These are phyloP conservation scores for Teunomyces funiuensis DNA, from an alignment of 805 yeast species.

Conservation along the genomic window DNA sequence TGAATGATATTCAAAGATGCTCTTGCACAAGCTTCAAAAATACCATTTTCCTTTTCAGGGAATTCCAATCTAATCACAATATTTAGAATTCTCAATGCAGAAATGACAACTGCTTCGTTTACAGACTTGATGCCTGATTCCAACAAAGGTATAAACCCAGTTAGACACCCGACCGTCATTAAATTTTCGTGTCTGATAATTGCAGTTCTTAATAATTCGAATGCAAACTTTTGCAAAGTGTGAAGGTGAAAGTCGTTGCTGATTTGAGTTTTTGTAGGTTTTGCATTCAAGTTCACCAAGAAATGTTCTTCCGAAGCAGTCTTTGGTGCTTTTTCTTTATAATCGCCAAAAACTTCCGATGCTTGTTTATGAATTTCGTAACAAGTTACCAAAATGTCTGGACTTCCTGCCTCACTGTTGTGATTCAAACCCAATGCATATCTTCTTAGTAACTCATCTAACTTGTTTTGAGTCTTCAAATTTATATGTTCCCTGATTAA, in stretches of 20 bases:
- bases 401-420: constrained; percentile 57
- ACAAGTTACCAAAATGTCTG: constrained; percentile 66
- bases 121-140: constrained; percentile 60
- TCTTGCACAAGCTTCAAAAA: constrained; percentile 62
- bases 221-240: constrained; percentile 70
- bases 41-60: constrained; percentile 47
- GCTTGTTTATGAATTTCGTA: constrained; percentile 69
- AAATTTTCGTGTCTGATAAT: constrained; percentile 62
- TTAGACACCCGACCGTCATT: constrained; percentile 57
- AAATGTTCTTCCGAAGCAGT: constrained; percentile 59
- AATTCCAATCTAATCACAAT: constrained; percentile 63
- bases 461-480: constrained; percentile 65
- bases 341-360: constrained; percentile 16
- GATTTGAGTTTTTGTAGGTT: constrained; percentile 50
- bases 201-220: constrained; percentile 74
- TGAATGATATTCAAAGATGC: constrained; percentile 61
- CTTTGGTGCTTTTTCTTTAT: constrained; percentile 26
- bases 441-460: constrained; percentile 77
- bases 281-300: constrained; percentile 68
- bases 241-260: constrained; percentile 57
- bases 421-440: constrained; percentile 75
- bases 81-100: constrained; percentile 64
- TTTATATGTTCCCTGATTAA: constrained; percentile 62
- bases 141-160: constrained; percentile 74
- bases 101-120: constrained; percentile 73